These are phyloP conservation scores for Sporothrix dimorphospora DNA, from an alignment of 2,329 filamentous ascomycete genomes.

Conservation along the genomic window DNA sequence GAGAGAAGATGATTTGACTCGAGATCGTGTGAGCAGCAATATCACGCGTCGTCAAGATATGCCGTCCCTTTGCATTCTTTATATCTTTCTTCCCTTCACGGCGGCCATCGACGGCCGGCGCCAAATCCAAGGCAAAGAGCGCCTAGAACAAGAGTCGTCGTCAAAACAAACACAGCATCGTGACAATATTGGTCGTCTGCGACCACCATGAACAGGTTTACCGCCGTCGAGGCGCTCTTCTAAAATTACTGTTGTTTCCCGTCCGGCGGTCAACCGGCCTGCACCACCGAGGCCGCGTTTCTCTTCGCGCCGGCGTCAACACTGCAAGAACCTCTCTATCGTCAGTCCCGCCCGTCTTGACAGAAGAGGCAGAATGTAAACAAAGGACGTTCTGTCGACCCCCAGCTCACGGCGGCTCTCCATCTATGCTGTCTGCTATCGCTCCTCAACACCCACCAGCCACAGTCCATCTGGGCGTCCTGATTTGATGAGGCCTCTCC, in stretches of 20 bases:
- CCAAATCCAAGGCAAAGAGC: background rate
- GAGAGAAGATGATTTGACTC: too few species aligned
- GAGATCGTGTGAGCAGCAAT: background rate
- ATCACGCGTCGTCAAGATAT: background rate
- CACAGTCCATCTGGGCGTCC: background rate
- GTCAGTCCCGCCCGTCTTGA: background rate
- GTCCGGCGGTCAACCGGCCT: background rate
- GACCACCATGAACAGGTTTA: background rate
- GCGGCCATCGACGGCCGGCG: background rate
- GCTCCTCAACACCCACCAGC: background rate
- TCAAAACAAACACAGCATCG: slow-evolving; percentile 2
- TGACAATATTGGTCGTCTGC: slow-evolving; percentile 6
- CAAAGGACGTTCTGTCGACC: background rate
- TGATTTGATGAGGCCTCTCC: slow-evolving; percentile 5
- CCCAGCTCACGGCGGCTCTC: background rate
- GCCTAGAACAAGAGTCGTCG: background rate
- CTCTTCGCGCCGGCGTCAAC: slow-evolving; percentile 20
- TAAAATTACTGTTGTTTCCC: background rate
- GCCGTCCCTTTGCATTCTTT: background rate
- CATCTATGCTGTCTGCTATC: background rate
- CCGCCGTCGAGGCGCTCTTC: slow-evolving; percentile 1
- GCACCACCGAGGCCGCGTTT: background rate
- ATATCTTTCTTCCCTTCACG: background rate
- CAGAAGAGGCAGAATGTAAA: slow-evolving; percentile 1
- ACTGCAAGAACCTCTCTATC: background rate